Evolutionary conservation across 2,329 filamentous ascomycete species (phyloP).

Genomic region (Botryotinia convoluta): DNA sequence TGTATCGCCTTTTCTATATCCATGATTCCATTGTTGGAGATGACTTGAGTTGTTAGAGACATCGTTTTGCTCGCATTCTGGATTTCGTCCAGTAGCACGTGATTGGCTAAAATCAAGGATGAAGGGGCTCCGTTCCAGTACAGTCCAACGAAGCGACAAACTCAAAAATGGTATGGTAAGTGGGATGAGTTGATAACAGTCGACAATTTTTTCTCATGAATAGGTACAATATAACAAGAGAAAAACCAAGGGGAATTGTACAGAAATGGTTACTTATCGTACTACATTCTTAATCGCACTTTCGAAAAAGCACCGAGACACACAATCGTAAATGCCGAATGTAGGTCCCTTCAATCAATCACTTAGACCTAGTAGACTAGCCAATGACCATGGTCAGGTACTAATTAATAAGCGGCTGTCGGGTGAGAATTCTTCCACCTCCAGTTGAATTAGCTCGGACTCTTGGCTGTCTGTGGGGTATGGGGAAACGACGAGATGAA

Average conservation of each 20-base stretch:
- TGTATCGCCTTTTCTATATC: slow-evolving; percentile 25
- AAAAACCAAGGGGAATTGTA: neutral
- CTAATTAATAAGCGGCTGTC: neutral
- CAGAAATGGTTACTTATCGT: neutral
- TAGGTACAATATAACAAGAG: neutral
- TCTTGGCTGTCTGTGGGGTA: slow-evolving; percentile 18
- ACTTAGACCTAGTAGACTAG: neutral
- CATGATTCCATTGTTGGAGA: slow-evolving; percentile 20
- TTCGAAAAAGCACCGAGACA: neutral
- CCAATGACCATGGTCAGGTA: neutral
- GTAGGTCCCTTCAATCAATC: neutral
- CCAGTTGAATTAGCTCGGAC: neutral
- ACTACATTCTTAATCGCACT: neutral
- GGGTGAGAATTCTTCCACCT: slow-evolving; percentile 7
- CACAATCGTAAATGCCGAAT: neutral
- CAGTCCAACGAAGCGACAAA: neutral
- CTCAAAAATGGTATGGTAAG: neutral
- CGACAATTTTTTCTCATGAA: neutral
- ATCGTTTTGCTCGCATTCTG: slow-evolving; percentile 23
- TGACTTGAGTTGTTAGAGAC: slow-evolving; percentile 34
- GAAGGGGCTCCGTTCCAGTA: neutral
- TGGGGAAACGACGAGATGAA: slow-evolving; percentile 4
- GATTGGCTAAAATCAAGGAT: slow-evolving; percentile 10
- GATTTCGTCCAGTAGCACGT: neutral
- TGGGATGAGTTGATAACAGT: neutral